Evolutionary conservation across 2,329 filamentous ascomycete species (phyloP).

Genomic region (Hymenoscyphus repandus): DNA sequence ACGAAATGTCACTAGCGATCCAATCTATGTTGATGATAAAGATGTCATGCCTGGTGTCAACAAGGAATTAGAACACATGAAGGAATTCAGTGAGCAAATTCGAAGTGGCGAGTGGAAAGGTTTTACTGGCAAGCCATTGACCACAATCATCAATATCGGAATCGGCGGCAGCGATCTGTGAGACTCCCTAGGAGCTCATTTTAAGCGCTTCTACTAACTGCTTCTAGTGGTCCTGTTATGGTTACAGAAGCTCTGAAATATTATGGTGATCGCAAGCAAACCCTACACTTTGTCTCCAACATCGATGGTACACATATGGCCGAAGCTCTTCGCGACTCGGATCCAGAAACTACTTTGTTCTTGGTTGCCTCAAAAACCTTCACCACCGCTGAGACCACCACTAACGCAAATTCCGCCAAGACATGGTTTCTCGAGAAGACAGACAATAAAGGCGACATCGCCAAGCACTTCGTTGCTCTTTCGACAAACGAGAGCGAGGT

Average conservation of each 20-base stretch:
- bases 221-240: constrained; percentile 85
- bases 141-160: constrained; percentile 93
- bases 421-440: constrained; percentile 88
- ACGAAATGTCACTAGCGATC: constrained; percentile 81
- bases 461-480: constrained; percentile 97
- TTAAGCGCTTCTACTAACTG: constrained; percentile 19
- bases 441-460: constrained; percentile 73
- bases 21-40: constrained; percentile 78
- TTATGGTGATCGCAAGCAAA: constrained; percentile 81
- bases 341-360: constrained; percentile 98
- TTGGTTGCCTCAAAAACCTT: constrained; percentile 98
- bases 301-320: constrained; percentile 98
- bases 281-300: constrained; percentile 97
- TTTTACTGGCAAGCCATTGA: constrained; percentile 93
- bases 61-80: constrained; percentile 91
- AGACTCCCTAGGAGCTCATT: constrained; percentile 35
- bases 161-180: constrained; percentile 98
- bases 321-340: constrained; percentile 80
- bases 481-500: constrained; percentile 95
- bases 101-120: constrained; percentile 96
- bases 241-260: constrained; percentile 95
- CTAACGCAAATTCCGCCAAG: constrained; percentile 97
- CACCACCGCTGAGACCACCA: constrained; percentile 94
- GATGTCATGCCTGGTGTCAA: constrained; percentile 95
- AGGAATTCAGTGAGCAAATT: constrained; percentile 94